Conservation (phyloP, 139 green algal genomes). For the Closterium sp. region DNA sequence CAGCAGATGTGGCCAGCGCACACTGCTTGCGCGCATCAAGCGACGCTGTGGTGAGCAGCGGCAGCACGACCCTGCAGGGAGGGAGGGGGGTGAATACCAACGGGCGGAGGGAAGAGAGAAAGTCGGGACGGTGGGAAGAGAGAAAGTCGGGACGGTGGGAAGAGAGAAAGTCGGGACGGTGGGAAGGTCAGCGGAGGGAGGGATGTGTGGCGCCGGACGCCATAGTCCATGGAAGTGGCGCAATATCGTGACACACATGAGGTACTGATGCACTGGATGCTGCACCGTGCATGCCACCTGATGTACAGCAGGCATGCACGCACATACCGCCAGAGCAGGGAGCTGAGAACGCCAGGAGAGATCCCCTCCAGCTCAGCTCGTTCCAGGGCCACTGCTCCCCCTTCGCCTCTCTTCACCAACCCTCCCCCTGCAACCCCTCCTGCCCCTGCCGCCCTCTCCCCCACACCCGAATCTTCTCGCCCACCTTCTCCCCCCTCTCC, state of each 20-base stretch:
- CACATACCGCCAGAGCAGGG: slow-evolving; percentile 38
- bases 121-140: neutral
- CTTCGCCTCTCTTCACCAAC: neutral
- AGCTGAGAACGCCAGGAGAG: neutral
- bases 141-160: neutral
- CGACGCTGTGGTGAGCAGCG: neutral
- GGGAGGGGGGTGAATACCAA: slow-evolving; percentile 1
- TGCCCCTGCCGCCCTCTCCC: neutral
- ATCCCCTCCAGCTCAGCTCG: neutral
- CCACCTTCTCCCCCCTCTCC: neutral
- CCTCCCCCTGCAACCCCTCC: neutral
- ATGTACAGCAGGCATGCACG: neutral
- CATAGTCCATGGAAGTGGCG: no score
- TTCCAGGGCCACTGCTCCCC: neutral
- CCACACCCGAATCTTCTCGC: no score
- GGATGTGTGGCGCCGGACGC: no score
- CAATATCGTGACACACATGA: no score
- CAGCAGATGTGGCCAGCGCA: neutral
- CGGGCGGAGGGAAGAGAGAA: neutral
- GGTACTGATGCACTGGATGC: no score
- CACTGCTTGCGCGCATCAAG: neutral
- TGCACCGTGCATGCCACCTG: neutral
- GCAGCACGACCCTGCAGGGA: neutral
- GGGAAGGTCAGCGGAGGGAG: no score
- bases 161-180: neutral